Conservation (phyloP, 1,284 basidiomycete genomes). For the Athelia sp. region DNA sequence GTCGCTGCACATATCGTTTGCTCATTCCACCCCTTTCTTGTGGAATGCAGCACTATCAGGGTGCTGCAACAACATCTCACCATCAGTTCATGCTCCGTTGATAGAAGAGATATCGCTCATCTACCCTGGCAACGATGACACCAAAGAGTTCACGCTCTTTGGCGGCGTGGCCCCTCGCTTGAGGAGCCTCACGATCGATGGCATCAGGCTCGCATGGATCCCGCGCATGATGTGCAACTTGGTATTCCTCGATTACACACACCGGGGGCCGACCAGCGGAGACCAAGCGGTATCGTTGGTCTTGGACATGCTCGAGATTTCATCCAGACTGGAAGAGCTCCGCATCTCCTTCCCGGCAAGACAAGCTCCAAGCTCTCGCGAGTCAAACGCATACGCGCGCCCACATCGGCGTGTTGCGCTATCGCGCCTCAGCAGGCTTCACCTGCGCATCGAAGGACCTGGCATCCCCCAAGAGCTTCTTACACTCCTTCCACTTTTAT, state of each 20-base stretch:
- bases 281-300: conserved; percentile 43
- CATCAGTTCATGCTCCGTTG: conserved; percentile 32
- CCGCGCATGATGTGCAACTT: conserved; percentile 57
- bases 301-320: conserved; percentile 41
- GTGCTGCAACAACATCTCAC: conserved; percentile 34
- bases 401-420: conserved; percentile 25
- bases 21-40: conserved; percentile 51
- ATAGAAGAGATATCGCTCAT: conserved; percentile 54
- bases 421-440: conserved; percentile 34
- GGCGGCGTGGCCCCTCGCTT: conserved; percentile 55
- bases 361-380: conserved; percentile 4
- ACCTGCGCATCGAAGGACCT: conserved; percentile 35
- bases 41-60: conserved; percentile 58
- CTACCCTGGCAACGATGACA: conserved; percentile 61
- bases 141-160: conserved; percentile 60
- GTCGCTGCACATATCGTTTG: conserved; percentile 53
- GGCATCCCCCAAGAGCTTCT: conserved; percentile 49
- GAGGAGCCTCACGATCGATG: conserved; percentile 49
- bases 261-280: conserved; percentile 48
- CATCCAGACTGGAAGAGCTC: conserved; percentile 37
- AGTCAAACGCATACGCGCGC: conserved; percentile 12
- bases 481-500: conserved; percentile 36
- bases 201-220: conserved; percentile 56
- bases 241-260: conserved; percentile 56
- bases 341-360: conserved; percentile 32